These are phyloP conservation scores for Russula vinacea DNA, from an alignment of 768 basidiomycete genomes.

Conservation along the genomic window DNA sequence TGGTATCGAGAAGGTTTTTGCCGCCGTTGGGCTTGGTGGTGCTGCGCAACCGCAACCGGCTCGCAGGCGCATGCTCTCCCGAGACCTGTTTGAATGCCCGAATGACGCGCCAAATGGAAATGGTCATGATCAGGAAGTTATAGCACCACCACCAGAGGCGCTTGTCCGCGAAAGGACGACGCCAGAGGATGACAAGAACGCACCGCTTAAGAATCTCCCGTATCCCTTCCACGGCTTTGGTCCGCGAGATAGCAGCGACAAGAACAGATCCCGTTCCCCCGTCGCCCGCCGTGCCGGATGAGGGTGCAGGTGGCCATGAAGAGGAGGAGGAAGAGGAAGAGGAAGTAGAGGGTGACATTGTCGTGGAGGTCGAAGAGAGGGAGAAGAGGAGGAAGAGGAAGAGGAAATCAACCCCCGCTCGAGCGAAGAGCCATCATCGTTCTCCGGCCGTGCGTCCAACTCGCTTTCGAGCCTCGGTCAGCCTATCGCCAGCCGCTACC, in stretches of 20 bases:
- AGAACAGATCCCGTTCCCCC: constrained; percentile 75
- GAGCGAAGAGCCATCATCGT: constrained; percentile 52
- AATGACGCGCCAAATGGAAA: constrained; percentile 33
- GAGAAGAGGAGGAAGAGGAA: constrained; percentile 40
- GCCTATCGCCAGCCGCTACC: constrained; percentile 66
- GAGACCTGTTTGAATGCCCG: constrained; percentile 63
- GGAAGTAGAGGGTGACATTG: constrained; percentile 32
- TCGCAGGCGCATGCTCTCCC: constrained; percentile 55
- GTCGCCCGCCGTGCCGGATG: constrained; percentile 46
- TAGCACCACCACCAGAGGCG: constrained; percentile 38
- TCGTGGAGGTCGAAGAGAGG: constrained; percentile 42
- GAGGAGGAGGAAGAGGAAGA: constrained; percentile 33
- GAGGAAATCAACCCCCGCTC: constrained; percentile 32
- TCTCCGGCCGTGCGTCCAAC: constrained; percentile 47
- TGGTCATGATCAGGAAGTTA: constrained; percentile 1
- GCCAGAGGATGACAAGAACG: constrained; percentile 47
- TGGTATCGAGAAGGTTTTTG: constrained; percentile 60
- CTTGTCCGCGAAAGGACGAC: constrained; percentile 34
- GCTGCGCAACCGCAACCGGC: constrained; percentile 49
- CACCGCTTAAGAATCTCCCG: constrained; percentile 52
- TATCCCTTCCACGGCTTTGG: constrained; percentile 70
- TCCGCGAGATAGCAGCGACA: constrained; percentile 49
- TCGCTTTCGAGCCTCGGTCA: constrained; percentile 86
- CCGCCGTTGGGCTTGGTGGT: constrained; percentile 47
- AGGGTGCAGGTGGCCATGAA: constrained; percentile 32